Percentiles rank a stretch among this genome's conserved stretches.
Evolutionary conservation across 1,284 basidiomycete species (phyloP).

Genomic region (Malassezia brasiliensis): DNA sequence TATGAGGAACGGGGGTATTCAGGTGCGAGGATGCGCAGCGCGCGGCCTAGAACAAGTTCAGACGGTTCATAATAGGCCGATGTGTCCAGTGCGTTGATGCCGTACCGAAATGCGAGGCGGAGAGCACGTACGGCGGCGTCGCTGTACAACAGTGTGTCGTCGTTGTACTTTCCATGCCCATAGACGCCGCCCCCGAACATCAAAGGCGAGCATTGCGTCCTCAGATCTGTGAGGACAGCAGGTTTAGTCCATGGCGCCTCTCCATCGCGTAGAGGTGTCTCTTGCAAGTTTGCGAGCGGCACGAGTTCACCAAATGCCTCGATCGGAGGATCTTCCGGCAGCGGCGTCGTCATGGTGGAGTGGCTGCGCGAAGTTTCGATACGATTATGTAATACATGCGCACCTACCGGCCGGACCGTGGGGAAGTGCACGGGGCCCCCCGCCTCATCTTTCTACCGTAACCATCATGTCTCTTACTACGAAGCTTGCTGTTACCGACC

Average conservation of each 20-base stretch:
- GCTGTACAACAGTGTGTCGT: constrained; percentile 22
- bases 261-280: background rate
- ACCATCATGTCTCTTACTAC: constrained; percentile 80
- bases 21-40: constrained; percentile 47
- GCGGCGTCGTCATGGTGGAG: constrained; percentile 5
- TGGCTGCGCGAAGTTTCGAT: no score
- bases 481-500: constrained; percentile 68
- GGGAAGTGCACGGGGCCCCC: background rate
- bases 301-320: constrained; percentile 7
- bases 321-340: constrained; percentile 4
- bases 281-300: background rate
- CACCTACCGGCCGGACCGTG: background rate
- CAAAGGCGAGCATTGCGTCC: constrained; percentile 26
- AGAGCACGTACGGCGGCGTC: constrained; percentile 48
- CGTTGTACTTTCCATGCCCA: constrained; percentile 41
- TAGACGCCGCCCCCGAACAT: constrained; percentile 41
- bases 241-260: constrained; percentile 4
- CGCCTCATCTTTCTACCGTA: background rate
- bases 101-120: constrained; percentile 62
- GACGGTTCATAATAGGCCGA: constrained; percentile 74
- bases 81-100: constrained; percentile 78
- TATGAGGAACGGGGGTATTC: constrained; percentile 49
- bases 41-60: constrained; percentile 68
- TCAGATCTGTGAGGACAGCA: background rate
- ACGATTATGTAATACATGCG: constrained; percentile 1